Conservation (phyloP, 768 basidiomycete species). For the Kwoniella shandongensis region DNA sequence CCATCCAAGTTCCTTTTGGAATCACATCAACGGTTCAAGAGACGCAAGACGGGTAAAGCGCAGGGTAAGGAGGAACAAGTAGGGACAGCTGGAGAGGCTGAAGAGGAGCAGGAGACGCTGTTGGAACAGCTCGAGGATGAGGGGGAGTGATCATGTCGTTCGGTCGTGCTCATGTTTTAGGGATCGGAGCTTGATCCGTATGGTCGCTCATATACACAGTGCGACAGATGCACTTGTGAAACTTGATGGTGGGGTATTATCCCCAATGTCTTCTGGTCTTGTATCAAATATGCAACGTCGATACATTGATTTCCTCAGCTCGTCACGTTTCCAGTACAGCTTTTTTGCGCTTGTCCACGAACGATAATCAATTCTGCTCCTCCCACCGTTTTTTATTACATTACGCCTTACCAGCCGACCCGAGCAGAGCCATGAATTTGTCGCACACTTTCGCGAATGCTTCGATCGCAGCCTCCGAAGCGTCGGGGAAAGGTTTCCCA, state of each 20-base stretch:
- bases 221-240: too few species aligned
- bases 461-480: constrained; percentile 47
- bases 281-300: too few species aligned
- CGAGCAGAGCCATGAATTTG: constrained; percentile 49
- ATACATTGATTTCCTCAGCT: too few species aligned
- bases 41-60: constrained; percentile 17
- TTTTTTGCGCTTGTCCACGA: too few species aligned
- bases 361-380: too few species aligned
- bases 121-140: constrained; percentile 1
- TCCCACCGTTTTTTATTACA: neutral
- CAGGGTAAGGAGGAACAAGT: neutral
- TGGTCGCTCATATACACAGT: too few species aligned
- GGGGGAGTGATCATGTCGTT: neutral
- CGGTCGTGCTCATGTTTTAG: neutral
- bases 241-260: too few species aligned
- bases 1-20: constrained; percentile 24
- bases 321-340: too few species aligned
- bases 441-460: constrained; percentile 44
- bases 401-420: constrained; percentile 49
- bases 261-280: too few species aligned
- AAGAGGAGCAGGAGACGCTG: neutral
- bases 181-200: too few species aligned
- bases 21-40: constrained; percentile 21
- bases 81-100: neutral
- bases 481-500: constrained; percentile 50